A percentile compares a stretch with the other conserved stretches of the same genome.
phyloP scores from a whole-genome alignment of 176 grass and related monocot species.

The Oryza officinalis region DNA sequence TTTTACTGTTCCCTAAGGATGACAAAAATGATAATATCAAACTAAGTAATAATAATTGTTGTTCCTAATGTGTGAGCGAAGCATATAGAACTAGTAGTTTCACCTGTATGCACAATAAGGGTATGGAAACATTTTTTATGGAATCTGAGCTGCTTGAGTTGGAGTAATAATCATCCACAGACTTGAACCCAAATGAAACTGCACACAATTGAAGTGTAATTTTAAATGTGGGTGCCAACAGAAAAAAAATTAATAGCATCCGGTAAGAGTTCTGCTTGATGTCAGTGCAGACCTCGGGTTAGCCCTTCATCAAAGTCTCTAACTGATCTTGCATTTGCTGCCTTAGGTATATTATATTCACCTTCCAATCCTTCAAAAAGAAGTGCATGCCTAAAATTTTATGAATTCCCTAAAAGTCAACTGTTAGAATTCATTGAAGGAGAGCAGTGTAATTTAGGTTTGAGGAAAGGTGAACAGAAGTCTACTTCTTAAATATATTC shows the following conservation, averaged over 20 bases:
- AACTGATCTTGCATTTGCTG: slow-evolving; percentile 74
- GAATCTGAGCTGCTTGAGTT: slow-evolving; percentile 92
- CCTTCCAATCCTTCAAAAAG: slow-evolving; percentile 84
- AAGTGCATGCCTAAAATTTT: slow-evolving; percentile 69
- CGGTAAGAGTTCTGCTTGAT: slow-evolving; percentile 3
- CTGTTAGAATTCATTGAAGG: slow-evolving; percentile 31
- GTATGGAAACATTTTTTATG: slow-evolving; percentile 80
- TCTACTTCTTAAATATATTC: slow-evolving; percentile 83
- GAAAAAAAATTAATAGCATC: not conserved
- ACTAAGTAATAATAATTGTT: not conserved
- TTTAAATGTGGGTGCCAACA: slow-evolving; percentile 26
- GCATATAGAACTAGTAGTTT: slow-evolving; percentile 25
- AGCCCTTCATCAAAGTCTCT: slow-evolving; percentile 96
- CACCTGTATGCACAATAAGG: slow-evolving; percentile 98
- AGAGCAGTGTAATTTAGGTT: slow-evolving; percentile 26
- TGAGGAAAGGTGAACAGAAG: slow-evolving; percentile 16
- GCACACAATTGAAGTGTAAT: slow-evolving; percentile 22
- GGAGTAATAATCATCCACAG: slow-evolving; percentile 95
- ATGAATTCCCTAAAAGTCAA: slow-evolving; percentile 40
- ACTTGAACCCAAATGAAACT: slow-evolving; percentile 99
- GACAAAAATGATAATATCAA: not conserved
- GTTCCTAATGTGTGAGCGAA: slow-evolving; percentile 12
- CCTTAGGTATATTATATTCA: slow-evolving; percentile 86
- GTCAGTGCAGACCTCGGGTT: slow-evolving; percentile 61
- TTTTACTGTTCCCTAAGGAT: not conserved